Evolutionary conservation across 2,329 filamentous ascomycete genomes (phyloP).

Genomic region (Parastagonospora nodorum): DNA sequence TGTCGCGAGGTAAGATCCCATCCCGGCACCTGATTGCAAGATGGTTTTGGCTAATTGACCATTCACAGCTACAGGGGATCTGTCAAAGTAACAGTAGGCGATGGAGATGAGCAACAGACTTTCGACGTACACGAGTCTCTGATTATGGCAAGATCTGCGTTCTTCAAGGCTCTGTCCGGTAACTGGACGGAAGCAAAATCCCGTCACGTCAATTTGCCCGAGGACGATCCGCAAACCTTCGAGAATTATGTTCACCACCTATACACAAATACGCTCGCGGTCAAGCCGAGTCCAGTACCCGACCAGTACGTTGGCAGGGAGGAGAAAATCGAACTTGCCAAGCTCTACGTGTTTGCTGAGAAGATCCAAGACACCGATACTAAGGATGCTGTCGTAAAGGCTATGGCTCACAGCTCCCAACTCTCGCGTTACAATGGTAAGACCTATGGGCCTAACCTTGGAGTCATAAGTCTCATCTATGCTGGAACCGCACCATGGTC

Average conservation of each 20-base stretch:
- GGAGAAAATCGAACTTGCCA: too few species aligned
- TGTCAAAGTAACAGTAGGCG: too few species aligned
- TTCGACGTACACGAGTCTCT: neutral
- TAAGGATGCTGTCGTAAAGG: constrained; percentile 4
- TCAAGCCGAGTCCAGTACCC: too few species aligned
- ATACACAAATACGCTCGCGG: neutral
- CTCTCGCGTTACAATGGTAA: too few species aligned
- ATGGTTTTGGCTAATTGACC: too few species aligned
- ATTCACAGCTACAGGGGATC: too few species aligned
- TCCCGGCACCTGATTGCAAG: too few species aligned
- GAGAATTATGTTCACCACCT: constrained; percentile 4
- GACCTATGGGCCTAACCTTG: too few species aligned
- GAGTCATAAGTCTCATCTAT: too few species aligned
- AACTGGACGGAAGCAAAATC: constrained; percentile 7
- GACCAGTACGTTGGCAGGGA: too few species aligned
- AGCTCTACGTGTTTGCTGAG: constrained; percentile 18
- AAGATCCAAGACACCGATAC: constrained; percentile 14
- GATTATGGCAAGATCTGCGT: constrained; percentile 1
- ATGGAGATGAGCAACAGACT: neutral
- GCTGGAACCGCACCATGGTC: too few species aligned
- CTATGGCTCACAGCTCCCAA: neutral
- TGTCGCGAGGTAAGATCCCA: too few species aligned
- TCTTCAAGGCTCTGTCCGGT: constrained; percentile 10
- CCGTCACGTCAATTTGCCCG: constrained; percentile 3
- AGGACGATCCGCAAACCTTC: constrained; percentile 4